Base-by-base conservation (phyloP, 805 yeast species). In the Yarrowia sp. region DNA sequence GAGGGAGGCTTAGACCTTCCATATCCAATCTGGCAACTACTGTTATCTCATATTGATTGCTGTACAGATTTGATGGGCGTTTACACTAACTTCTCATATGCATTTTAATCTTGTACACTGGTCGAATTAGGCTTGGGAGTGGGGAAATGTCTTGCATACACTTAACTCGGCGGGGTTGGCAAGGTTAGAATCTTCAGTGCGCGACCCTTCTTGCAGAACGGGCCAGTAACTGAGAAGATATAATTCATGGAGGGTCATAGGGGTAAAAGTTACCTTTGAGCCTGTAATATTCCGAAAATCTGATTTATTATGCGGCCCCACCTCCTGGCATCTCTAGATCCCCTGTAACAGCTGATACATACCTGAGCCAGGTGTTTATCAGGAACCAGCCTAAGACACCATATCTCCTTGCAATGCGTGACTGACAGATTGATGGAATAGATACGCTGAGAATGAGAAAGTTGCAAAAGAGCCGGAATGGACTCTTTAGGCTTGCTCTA, bases 141-240 rank as follows among this genome's bases (percentile, higher is more conserved):
- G 54, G 54, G 54, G 54, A 48, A 46, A 48, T 48, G 54, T 48
- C 54, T 48, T 48, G 54, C 54, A 48, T 48, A 46, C 17, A 46
- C 36, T 28, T 46, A 30, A 17, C 36, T 46, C 38, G 54, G 54
- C 38, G 54, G 54, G 54, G 54, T 32, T 32, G 26, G 17, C 17
- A 48, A 48, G 54, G 54, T 48, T 48, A 38, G 38, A 30, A 48
- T 46, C 54, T 48, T 48, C 21, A 24, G 48, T 32, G 16, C n/a
- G 16, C n/a, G 17, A 11, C 10, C 22, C 17, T 6, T 1, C 16
- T 4, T 22, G 46, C 46, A 41, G 46, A 12, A 22, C 16, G 17
- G 17, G 8, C 17, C 46, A 40, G 11, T 14, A 14, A 19, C 5
- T 19, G 24, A 12, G 24, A 21, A 12, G 19, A 21, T 19, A 12